Percentiles rank a stretch among this genome's conserved stretches.
These are phyloP conservation scores for Hypomyces perniciosus DNA, from an alignment of 2,329 filamentous ascomycete genomes.

Conservation along the genomic window DNA sequence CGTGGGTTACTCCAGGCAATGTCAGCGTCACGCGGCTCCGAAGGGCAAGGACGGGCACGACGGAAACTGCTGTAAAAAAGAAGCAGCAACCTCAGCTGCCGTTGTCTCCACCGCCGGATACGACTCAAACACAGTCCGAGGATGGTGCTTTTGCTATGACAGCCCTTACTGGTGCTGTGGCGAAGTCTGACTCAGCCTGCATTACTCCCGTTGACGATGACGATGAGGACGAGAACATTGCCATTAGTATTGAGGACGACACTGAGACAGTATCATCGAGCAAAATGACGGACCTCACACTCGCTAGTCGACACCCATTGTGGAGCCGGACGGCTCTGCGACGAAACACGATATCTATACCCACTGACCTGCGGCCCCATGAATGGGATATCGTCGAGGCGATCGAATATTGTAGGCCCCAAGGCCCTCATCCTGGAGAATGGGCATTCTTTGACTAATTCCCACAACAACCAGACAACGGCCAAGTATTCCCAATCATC, in stretches of 20 bases:
- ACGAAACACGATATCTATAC: background rate
- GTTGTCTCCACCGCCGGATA: background rate
- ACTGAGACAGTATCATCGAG: background rate
- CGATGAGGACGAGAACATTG: background rate
- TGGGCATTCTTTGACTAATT: background rate
- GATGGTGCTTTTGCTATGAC: background rate
- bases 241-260: background rate
- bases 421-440: background rate
- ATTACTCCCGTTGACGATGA: background rate
- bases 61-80: background rate
- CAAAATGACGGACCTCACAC: background rate
- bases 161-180: background rate
- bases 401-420: conserved; percentile 3
- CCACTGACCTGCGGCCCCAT: background rate
- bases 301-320: background rate
- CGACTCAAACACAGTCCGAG: background rate
- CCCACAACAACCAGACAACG: background rate
- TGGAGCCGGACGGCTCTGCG: background rate
- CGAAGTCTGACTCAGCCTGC: background rate
- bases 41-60: background rate
- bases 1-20: conserved; percentile 33
- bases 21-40: conserved; percentile 18
- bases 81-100: background rate
- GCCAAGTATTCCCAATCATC: conserved; percentile 4
- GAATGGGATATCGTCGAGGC: conserved; percentile 6